These are phyloP conservation scores for Fusarium virguliforme DNA, from an alignment of 2,329 filamentous ascomycete species.

Conservation along the genomic window DNA sequence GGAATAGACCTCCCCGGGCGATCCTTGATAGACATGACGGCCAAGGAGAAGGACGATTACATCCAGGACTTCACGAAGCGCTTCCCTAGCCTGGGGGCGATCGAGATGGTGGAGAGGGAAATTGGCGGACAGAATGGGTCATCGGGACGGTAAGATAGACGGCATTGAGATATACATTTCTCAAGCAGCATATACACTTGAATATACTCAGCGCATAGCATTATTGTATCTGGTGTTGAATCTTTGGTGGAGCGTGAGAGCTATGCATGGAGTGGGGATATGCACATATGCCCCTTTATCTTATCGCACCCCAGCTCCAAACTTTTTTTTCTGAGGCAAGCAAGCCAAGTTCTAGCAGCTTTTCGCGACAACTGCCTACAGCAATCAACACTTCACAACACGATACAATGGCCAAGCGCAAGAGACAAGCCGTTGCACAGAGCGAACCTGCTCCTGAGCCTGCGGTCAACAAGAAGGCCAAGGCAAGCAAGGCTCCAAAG, in stretches of 20 bases:
- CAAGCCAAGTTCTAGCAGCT: conserved; percentile 11
- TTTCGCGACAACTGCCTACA: conserved; percentile 23
- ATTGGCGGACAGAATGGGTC: conserved; percentile 55
- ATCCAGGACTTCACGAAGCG: conserved; percentile 82
- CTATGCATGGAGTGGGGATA: conserved; percentile 42
- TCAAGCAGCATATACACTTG: conserved; percentile 42
- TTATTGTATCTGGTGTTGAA: conserved; percentile 22
- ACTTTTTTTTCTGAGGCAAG: conserved; percentile 48
- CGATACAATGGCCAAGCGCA: conserved; percentile 65
- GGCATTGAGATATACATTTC: conserved; percentile 28
- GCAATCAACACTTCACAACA: conserved; percentile 26
- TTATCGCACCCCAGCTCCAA: conserved; percentile 50
- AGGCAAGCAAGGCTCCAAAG: conserved; percentile 31
- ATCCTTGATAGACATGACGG: conserved; percentile 69
- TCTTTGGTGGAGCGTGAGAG: conserved; percentile 5
- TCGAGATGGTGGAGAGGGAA: conserved; percentile 90
- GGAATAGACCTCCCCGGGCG: conserved; percentile 65
- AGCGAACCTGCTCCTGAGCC: conserved; percentile 49
- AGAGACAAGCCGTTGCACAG: conserved; percentile 59
- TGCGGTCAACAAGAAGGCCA: conserved; percentile 52
- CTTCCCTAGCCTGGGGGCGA: conserved; percentile 86
- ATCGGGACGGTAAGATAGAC: conserved; percentile 43
- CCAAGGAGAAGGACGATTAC: conserved; percentile 76
- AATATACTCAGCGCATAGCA: conserved; percentile 50
- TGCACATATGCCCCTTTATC: conserved; percentile 53